These are phyloP conservation scores for Botryobasidium botryosum DNA, from an alignment of 768 basidiomycete genomes.

Conservation along the genomic window DNA sequence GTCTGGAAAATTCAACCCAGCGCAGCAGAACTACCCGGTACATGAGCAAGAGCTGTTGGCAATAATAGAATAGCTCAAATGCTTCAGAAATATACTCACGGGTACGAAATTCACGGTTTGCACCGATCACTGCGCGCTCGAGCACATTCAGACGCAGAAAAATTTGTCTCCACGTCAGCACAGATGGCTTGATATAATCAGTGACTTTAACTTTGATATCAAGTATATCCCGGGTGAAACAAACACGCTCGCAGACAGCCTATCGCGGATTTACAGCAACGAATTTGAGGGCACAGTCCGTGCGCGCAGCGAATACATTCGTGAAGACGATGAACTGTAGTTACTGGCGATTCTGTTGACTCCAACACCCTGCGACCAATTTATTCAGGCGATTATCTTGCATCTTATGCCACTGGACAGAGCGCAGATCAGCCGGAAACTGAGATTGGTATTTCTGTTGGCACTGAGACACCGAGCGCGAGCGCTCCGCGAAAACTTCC, in stretches of 20 bases:
- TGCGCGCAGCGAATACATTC: neutral
- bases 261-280: constrained; percentile 19
- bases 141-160: constrained; percentile 20
- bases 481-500: neutral
- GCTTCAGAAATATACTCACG: constrained; percentile 15
- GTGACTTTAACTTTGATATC: constrained; percentile 23
- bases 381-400: neutral
- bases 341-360: neutral
- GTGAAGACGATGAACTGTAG: neutral
- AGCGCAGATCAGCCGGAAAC: neutral
- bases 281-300: constrained; percentile 1
- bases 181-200: constrained; percentile 26
- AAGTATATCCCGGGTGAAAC: too few species aligned
- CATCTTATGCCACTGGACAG: neutral
- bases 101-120: constrained; percentile 17
- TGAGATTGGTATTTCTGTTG: neutral
- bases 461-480: neutral
- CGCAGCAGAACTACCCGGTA: constrained; percentile 20
- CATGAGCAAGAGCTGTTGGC: constrained; percentile 27
- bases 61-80: constrained; percentile 19
- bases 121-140: constrained; percentile 25
- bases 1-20: constrained; percentile 6
- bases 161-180: constrained; percentile 23
- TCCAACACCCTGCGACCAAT: neutral
- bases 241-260: constrained; percentile 28